Base-by-base conservation (phyloP, 140 eudicot genomes). In the Senecio squalidus region DNA sequence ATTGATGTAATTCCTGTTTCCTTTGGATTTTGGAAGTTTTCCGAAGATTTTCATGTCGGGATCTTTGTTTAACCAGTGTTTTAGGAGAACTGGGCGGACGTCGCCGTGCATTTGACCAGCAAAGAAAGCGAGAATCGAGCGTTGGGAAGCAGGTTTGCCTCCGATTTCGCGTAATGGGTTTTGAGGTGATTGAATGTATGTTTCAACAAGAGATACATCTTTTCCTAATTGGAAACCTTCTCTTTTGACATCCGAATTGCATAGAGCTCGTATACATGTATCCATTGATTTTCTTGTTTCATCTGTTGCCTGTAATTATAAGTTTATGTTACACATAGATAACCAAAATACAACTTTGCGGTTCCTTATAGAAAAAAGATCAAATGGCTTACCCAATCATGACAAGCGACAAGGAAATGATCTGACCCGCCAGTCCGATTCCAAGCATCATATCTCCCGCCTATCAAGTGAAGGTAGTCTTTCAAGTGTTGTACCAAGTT, bases 381-480 rank as follows among this genome's bases (percentile, higher is more conserved):
- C 43, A 36, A 36, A 36, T 10, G 29, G 26, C 74, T 52, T 82
- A 88, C 96, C 96, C 96, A 88, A 28, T 88, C 96, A 72, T 88
- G 96, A 75, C 96, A 88, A 31, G 94, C 96, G 9, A 79, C 96
- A 17, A 88, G 85, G 43, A 88, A 88, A 74, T 88, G 96, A 63
- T 88, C 96, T 2, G 94, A 69, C 34, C 96, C 96, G 33, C 83
- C 75, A 8, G 91, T 84, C 71, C 94, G 62, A 51, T 88, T 80
- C 96, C 94, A 84, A 15, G 75, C 79, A 61, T 67, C 80, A 65
- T 88, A 72, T 64, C 70, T 74, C 16, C 56, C 55, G 0, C 72
- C 60, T 24, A 88, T 71, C 62, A 71, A 11, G 30, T 81, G 68
- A 43, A 84, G 75, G 57, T 88, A 88, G 66, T 74, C 38, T 75